Conservation (phyloP, 441 rosid genomes). For the Populus trichocarpa region DNA sequence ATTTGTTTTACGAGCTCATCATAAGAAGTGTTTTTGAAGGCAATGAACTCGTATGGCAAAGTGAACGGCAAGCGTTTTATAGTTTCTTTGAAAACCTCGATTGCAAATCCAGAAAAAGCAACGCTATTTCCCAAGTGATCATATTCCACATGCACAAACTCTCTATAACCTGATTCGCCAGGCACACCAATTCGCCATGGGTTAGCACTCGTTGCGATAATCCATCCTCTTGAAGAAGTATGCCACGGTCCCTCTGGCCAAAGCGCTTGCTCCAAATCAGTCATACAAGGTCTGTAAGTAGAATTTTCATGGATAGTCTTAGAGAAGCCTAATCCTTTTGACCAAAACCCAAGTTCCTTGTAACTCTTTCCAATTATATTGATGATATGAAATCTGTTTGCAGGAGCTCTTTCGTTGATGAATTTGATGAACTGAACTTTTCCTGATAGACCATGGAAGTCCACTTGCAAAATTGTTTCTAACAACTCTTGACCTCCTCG, state of each 20-base stretch:
- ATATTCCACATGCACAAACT: constrained; percentile 2
- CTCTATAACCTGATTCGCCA: not conserved
- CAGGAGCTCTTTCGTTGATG: constrained; percentile 8
- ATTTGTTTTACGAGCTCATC: constrained; percentile 14
- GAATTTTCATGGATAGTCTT: not conserved
- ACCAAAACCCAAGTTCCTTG: constrained; percentile 28
- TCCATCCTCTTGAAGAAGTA: constrained; percentile 24
- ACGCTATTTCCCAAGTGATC: not conserved
- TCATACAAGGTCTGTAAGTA: constrained; percentile 7
- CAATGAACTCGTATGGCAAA: constrained; percentile 3
- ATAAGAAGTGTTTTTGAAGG: constrained; percentile 10
- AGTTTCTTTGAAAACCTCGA: constrained; percentile 13
- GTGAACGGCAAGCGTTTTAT: constrained; percentile 4
- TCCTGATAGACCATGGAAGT: constrained; percentile 18
- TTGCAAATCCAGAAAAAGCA: constrained; percentile 5
- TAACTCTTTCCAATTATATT: constrained; percentile 17
- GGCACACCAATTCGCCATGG: constrained; percentile 26
- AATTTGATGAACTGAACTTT: constrained; percentile 20
- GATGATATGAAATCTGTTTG: constrained; percentile 17
- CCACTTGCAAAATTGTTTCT: not conserved
- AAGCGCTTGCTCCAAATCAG: constrained; percentile 7
- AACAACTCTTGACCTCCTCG: constrained; percentile 6
- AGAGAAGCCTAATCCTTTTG: constrained; percentile 19
- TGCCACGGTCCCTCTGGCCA: constrained; percentile 22
- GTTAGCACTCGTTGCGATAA: not conserved